phyloP scores from a whole-genome alignment of 257 asterid species.

The Solanum pimpinellifolium region DNA sequence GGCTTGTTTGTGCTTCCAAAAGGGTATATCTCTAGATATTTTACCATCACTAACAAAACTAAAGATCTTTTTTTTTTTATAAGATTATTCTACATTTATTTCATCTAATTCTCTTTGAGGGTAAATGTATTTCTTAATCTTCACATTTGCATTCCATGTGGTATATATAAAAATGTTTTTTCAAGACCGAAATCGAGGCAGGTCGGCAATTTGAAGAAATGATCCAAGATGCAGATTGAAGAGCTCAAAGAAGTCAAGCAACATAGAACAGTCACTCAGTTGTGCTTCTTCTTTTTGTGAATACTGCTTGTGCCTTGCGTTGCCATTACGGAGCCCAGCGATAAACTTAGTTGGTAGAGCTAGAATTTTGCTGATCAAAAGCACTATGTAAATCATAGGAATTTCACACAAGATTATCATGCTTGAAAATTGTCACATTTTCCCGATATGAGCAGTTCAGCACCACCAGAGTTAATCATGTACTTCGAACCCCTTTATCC shows the following conservation, averaged over 20 bases:
- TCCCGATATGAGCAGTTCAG: background rate
- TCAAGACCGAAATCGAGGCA: background rate
- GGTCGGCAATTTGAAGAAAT: background rate
- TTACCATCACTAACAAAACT: background rate
- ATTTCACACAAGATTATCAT: background rate
- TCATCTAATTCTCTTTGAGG: background rate
- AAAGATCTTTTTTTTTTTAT: background rate
- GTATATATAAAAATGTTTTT: background rate
- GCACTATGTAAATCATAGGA: background rate
- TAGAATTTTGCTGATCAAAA: background rate
- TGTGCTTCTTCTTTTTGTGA: background rate
- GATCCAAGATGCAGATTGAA: background rate
- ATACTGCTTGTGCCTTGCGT: background rate
- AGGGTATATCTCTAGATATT: background rate
- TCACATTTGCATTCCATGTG: background rate
- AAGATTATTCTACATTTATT: background rate
- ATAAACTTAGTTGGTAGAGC: background rate
- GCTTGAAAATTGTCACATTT: background rate
- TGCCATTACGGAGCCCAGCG: background rate
- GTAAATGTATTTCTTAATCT: background rate
- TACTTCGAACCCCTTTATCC: background rate
- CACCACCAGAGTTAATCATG: background rate
- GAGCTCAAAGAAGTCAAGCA: background rate
- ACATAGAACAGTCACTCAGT: background rate
- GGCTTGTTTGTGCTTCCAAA: background rate